These are phyloP conservation scores for Prototheca cutis DNA, from an alignment of 163 green algal species.

Conservation along the genomic window DNA sequence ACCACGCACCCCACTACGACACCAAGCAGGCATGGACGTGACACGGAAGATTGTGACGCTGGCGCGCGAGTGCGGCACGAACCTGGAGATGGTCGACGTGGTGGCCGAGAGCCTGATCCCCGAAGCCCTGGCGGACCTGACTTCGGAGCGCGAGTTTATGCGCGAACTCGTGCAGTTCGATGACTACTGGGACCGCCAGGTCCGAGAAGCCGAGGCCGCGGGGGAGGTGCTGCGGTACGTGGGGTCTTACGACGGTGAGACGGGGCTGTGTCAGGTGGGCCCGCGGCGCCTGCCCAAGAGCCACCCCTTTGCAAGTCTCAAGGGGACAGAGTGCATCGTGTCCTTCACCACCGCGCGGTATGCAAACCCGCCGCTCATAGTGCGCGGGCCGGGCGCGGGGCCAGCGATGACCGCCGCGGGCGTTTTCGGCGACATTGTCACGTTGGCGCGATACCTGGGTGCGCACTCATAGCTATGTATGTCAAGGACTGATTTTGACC, in stretches of 20 bases:
- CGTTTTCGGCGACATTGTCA: slow-evolving; percentile 80
- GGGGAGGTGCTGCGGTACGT: slow-evolving; percentile 80
- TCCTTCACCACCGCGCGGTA: slow-evolving; percentile 66
- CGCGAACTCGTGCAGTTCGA: slow-evolving; percentile 42
- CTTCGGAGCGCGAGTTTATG: neutral
- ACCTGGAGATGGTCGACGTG: slow-evolving; percentile 59
- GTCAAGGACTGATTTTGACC: too few species aligned
- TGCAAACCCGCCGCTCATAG: slow-evolving; percentile 57
- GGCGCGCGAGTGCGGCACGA: slow-evolving; percentile 63
- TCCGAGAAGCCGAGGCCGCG: slow-evolving; percentile 31
- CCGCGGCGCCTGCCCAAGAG: slow-evolving; percentile 31
- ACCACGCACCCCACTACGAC: too few species aligned
- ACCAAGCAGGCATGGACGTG: slow-evolving; percentile 60
- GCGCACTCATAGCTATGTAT: slow-evolving; percentile 6
- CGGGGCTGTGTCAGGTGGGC: slow-evolving; percentile 25
- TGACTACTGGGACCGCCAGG: slow-evolving; percentile 31
- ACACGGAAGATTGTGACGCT: slow-evolving; percentile 76
- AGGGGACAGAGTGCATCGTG: slow-evolving; percentile 80
- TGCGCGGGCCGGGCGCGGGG: slow-evolving; percentile 78
- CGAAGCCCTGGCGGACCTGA: slow-evolving; percentile 17
- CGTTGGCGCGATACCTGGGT: slow-evolving; percentile 41
- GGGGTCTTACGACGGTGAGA: slow-evolving; percentile 65
- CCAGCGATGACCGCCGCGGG: slow-evolving; percentile 82
- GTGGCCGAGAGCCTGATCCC: slow-evolving; percentile 55
- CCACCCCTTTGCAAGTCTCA: slow-evolving; percentile 77